Base-by-base conservation (phyloP, 805 yeast genomes). In the Naumovozyma baii region DNA sequence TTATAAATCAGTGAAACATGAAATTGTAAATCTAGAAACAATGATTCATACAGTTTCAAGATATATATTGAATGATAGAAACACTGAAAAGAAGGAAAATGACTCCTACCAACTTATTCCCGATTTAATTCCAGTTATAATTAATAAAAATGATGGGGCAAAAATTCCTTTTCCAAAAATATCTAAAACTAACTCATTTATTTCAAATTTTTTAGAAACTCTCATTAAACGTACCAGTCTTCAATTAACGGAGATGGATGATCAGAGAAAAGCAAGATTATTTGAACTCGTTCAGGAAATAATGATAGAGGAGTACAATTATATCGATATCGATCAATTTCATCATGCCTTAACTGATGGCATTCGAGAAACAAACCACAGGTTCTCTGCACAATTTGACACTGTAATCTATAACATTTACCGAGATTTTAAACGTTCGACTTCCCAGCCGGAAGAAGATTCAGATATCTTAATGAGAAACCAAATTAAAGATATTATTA, bases 61-160 rank as follows among this genome's bases (percentile, higher is more conserved):
- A 10, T 36, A 38, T 3, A 31, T 47, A 20, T 34, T 45, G 10
- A 12, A 8, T 9, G 7, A n/a, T 29, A 39, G 40, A 8, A 40
- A 39, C 39, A 41, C 39, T n/a, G 30, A 15, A 5, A 25, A 3
- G 29, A 18, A 29, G 12, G 30, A 29, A 10, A 15, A 36, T 29
- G 26, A 22, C 7, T 22, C 26, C 10, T 10, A 22, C 10, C 10
- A 22, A 7, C 26, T 22, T 7, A 22, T 22, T 22, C 64, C 64
- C 2, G 44, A 45, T 8, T 55, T 54, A 33, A 57, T 60, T 7
- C 63, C 63, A 2, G 59, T 59, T 3, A 49, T 56, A 25, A 41
- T 57, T 13, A 43, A 53, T 28, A 49, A 45, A 18, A 10, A 22
- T 10, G 10, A 7, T 10, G 26, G 10, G 10, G 10, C 9, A 7